Conservation (phyloP, 2,329 filamentous ascomycete genomes). For the Chalaropsis ovoidea region DNA sequence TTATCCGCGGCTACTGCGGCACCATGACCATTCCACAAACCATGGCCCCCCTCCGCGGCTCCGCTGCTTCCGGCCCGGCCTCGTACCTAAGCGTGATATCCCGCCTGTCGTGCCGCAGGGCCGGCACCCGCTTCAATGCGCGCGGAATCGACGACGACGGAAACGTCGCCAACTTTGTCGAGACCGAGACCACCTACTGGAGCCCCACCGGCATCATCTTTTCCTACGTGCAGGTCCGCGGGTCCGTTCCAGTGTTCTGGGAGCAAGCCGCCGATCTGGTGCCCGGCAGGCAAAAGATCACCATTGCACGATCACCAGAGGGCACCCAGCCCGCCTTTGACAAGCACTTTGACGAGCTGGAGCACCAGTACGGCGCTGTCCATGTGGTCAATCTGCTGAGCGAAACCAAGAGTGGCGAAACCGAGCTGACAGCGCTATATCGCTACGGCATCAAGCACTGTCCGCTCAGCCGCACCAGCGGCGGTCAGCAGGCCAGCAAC, state of each 20-base stretch:
- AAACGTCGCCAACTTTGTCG: constrained; percentile 97
- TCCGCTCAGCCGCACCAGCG: constrained; percentile 50
- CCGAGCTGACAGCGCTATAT: constrained; percentile 72
- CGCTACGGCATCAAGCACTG: constrained; percentile 65
- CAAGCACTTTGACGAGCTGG: constrained; percentile 83
- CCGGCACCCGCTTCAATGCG: constrained; percentile 94
- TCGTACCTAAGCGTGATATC: constrained; percentile 85
- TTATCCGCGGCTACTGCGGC: constrained; percentile 83
- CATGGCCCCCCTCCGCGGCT: constrained; percentile 50
- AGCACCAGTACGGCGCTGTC: constrained; percentile 76
- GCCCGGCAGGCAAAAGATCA: constrained; percentile 89
- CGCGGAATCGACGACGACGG: constrained; percentile 95
- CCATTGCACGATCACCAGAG: constrained; percentile 75
- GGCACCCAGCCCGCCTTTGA: constrained; percentile 92
- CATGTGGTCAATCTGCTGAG: constrained; percentile 94
- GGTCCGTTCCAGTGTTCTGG: constrained; percentile 94
- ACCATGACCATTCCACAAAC: constrained; percentile 76
- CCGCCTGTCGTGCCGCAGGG: constrained; percentile 76
- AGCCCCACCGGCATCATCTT: constrained; percentile 68
- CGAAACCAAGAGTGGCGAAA: constrained; percentile 74
- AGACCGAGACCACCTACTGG: constrained; percentile 90
- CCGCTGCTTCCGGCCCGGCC: constrained; percentile 56
- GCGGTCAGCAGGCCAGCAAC: constrained; percentile 36
- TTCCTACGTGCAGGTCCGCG: constrained; percentile 85
- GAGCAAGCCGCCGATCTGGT: constrained; percentile 82